Evolutionary conservation across 768 basidiomycete genomes (phyloP), one percentile per base, ranked within the genome.

Genomic region (Termitomyces bulborhizus): DNA sequence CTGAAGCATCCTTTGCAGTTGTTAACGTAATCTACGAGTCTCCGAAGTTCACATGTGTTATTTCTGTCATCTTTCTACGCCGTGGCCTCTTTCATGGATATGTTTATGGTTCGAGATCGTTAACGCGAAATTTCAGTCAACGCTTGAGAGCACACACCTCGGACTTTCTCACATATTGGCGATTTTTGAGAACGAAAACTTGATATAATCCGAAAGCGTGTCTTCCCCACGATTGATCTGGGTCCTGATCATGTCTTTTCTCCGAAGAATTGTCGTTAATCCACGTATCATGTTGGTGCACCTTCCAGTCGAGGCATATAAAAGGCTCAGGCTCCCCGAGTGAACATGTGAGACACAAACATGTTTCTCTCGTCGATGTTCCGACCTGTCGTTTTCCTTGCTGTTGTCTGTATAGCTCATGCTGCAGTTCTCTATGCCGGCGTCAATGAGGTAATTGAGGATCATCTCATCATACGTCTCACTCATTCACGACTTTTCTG

Each of bases 391-490:
- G 24, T 56, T 11, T 29, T 62, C 6, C 52, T 61, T 27, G 51
- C 47, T 32, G 60, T 24, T 3, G 40, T 51, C 1, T 60, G 54
- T 27, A 21, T 50, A 24, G 56, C 47, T 21, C 53, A 57, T 0
- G 55, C 57, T 32, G 75, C 72, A 54, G 74, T 77, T 37, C 53
- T 78, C 15, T 76, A 74, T 62, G 76, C 74, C 24, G 76, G 76
- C 34, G 71, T 78, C 6, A 77, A 77, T 51, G 74, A 78, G 69
- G 76, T 76, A 6, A 16, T n/a, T 2, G n/a, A 27, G 16, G 11
- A 24, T 9, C 1, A 13, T n/a, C 6, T 50, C 36, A 6, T 27
- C 6, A n/a, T 36, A 11, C 4, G 2, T 5, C 24, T n/a, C 12
- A 11, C 24, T 1, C 27, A 39, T 50, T 50, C 4, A 50, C 49